Percentiles rank a stretch among this genome's conserved stretches.
Evolutionary conservation across 1,284 basidiomycete species (phyloP).

Genomic region (Melampsora americana): DNA sequence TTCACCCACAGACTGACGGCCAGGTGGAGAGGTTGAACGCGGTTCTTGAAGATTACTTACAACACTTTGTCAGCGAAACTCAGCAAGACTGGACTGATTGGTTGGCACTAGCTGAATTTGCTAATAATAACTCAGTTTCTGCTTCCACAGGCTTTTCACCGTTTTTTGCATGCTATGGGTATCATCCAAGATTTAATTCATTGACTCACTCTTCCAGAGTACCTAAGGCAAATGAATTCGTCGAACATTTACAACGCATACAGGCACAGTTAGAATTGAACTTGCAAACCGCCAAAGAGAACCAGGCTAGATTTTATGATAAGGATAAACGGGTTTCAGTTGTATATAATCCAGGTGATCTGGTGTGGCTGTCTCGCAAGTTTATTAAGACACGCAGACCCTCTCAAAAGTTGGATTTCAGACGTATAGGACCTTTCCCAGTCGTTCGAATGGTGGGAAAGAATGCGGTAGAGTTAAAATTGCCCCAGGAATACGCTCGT

Average conservation of each 20-base stretch:
- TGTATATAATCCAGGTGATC: slow-evolving; percentile 12
- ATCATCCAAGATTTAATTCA: slow-evolving; percentile 50
- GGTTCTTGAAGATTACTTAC: no score
- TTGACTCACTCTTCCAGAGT: background rate
- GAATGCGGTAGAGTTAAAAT: no score
- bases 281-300: background rate
- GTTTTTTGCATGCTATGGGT: no score
- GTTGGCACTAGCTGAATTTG: slow-evolving; percentile 52
- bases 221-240: background rate
- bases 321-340: background rate
- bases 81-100: background rate
- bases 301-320: slow-evolving; percentile 3
- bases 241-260: background rate
- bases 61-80: no score
- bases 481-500: no score
- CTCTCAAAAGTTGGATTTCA: slow-evolving; percentile 11
- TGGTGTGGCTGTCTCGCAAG: background rate
- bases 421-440: slow-evolving; percentile 12
- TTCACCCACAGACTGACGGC: no score
- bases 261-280: background rate
- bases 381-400: background rate
- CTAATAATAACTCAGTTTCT: slow-evolving; percentile 48
- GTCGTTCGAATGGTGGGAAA: no score
- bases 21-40: no score
- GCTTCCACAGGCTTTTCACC: slow-evolving; percentile 53